Evolutionary conservation across 2,329 filamentous ascomycete genomes (phyloP), one percentile per base, ranked within the genome.

Genomic region (Penicillium sp.): DNA sequence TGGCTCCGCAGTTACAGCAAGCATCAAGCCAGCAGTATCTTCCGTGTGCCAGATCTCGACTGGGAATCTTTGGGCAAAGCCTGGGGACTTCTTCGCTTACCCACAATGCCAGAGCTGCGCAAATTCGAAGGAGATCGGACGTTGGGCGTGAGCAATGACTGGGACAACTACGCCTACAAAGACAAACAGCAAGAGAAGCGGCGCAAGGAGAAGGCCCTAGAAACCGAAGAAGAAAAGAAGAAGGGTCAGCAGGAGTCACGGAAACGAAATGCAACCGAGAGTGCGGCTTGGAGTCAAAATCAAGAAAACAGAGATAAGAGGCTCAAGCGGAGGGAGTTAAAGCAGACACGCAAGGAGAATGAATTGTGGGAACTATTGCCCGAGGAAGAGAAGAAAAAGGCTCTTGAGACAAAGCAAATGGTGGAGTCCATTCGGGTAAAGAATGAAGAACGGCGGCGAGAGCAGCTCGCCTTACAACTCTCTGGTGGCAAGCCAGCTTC

Each of bases 1-100:
- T 97, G 92, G 89, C 86, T 96, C 1, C 86, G 92, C 69, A 89
- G 90, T 63, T 97, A 97, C 76, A 89, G 85, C 69, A 95, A 94
- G 67, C 94, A 97, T 68, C 86, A 92, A 62, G 92, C 93, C 1
- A 88, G 85, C 56, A 95, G 91, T 67, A 97, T 99, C 63, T 99
- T 99, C 79, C 85, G 89, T 11, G 79, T 91, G 2, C 73, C 81
- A 3, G 91, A 95, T 66, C 80, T 97, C 15, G 88, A 96, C 71
- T 99, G 94, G 94, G 77, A 82, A 5, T 88, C 92, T 51, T 80
- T 94, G 1, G 93, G 87, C 1, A 81, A 85, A 51, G 89, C 88
- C 0, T 99, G 93, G 90, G 94, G 90, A 1, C 80, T 99, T 1
- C 79, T 97, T 2, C 87, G 87, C 49, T 81, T 97, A 60, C 94